Evolutionary conservation across 2,329 filamentous ascomycete genomes (phyloP), one percentile per base, ranked within the genome.

Genomic region (Leptodontidium sp.): DNA sequence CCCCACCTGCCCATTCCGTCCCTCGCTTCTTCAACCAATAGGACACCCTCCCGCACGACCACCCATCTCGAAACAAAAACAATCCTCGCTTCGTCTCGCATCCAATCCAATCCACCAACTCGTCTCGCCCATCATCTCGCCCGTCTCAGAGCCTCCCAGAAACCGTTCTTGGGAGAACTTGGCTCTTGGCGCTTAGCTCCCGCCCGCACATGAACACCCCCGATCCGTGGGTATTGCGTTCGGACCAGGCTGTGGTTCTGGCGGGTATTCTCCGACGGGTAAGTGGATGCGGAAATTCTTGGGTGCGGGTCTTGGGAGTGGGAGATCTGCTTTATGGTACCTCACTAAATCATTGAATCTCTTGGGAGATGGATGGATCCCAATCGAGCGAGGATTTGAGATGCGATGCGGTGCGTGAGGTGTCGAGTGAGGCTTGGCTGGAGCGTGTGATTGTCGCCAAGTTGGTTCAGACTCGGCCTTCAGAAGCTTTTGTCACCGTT

Each of bases 381-480:
- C 29, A 32, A 6, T 32, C 29, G 29, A 21, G 21, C 21, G 21
- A 21, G 9, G 32, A 35, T 35, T 35, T 35, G 32, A 35, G 32
- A 35, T 35, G 32, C 9, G 6, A 9, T n/a, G 17, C 15, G 3
- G 7, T 49, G 21, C 21, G 21, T 21, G 21, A 21, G 21, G 21
- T 21, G 21, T 21, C 21, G 21, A 21, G 21, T 21, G 21, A 21
- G 21, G 21, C 59, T 62, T 62, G 59, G 59, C 59, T 62, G 59
- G 15, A 49, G 59, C 29, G 40, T 62, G 24, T 62, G 40, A 49
- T 49, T 62, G 40, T 47, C 43, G 59, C 40, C 59, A 62, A 49
- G 59, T 47, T 35, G 59, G 26, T 49, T 45, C 38, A n/a, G 32
- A 38, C 29, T 32, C 21, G 21, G 21, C 21, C 21, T 21, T 21